Evolutionary conservation across 169 alveolate genomes (phyloP).

Genomic region (Ichthyophthirius multifiliis): DNA sequence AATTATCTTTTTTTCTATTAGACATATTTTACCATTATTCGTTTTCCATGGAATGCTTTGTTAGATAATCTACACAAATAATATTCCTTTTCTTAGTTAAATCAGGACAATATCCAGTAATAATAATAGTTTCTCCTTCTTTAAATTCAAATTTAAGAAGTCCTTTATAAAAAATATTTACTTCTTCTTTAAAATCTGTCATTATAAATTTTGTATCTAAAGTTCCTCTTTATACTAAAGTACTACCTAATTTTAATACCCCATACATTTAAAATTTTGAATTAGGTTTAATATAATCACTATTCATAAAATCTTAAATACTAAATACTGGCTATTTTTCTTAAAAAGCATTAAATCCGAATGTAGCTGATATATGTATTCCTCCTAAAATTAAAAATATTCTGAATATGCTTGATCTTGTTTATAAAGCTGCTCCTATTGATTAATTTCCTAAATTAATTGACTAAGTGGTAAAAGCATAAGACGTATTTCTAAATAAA

Average conservation of each 20-base stretch:
- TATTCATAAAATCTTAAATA: constrained; percentile 24
- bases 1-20: not conserved
- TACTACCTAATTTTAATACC: constrained; percentile 28
- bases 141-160: constrained; percentile 42
- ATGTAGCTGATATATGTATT: not conserved
- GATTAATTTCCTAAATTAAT: not conserved
- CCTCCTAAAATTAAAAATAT: not conserved
- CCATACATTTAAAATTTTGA: constrained; percentile 29
- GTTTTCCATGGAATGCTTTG: constrained; percentile 44
- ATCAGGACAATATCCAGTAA: constrained; percentile 40
- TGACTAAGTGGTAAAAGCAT: not conserved
- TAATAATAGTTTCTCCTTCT: constrained; percentile 42
- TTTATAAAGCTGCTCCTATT: not conserved
- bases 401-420: not conserved
- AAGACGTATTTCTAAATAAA: not conserved
- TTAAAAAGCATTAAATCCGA: not conserved
- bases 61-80: constrained; percentile 26
- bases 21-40: constrained; percentile 4
- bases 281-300: constrained; percentile 17
- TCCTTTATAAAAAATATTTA: constrained; percentile 22
- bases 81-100: constrained; percentile 11
- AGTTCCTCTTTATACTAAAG: constrained; percentile 23
- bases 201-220: constrained; percentile 24
- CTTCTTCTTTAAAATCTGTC: constrained; percentile 37
- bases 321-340: constrained; percentile 30